A percentile compares a stretch with the other conserved stretches of the same genome.
Evolutionary conservation across 2,329 filamentous ascomycete species (phyloP).

Genomic region (Cadophora gregata): DNA sequence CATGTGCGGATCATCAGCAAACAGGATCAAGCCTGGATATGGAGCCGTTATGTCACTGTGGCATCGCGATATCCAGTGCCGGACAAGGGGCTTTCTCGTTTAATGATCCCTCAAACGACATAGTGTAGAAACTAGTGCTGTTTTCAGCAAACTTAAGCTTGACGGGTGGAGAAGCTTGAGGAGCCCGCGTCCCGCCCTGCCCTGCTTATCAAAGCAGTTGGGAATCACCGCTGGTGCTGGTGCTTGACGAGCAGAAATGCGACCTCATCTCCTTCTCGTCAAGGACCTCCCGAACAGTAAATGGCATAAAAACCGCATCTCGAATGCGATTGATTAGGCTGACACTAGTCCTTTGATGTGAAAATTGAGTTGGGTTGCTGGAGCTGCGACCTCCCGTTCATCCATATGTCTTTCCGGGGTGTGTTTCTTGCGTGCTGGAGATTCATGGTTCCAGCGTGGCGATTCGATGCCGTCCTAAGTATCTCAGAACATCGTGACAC

Average conservation of each 20-base stretch:
- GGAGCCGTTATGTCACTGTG: conserved; percentile 19
- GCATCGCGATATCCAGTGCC: conserved; percentile 20
- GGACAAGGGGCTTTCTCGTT: conserved; percentile 20
- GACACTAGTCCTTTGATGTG: conserved; percentile 1
- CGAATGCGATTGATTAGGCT: conserved; percentile 15
- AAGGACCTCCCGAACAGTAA: conserved; percentile 1
- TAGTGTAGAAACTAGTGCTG: background rate
- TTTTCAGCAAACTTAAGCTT: conserved; percentile 15
- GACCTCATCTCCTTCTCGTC: conserved; percentile 15
- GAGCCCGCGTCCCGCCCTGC: background rate
- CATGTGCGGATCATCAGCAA: conserved; percentile 26
- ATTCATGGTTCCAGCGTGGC: conserved; percentile 26
- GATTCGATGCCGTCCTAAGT: conserved; percentile 34
- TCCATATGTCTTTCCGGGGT: conserved; percentile 24
- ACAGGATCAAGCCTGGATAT: conserved; percentile 6
- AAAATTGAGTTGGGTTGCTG: conserved; percentile 1
- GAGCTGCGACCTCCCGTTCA: conserved; percentile 28
- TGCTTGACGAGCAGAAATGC: conserved; percentile 11
- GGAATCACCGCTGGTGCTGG: background rate
- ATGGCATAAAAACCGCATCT: conserved; percentile 13
- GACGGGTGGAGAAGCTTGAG: background rate
- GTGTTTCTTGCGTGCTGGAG: conserved; percentile 31
- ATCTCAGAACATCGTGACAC: conserved; percentile 30
- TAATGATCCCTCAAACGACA: conserved; percentile 8
- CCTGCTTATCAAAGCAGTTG: conserved; percentile 8